phyloP scores from a whole-genome alignment of 768 basidiomycete genomes.

The Russula olivacea region DNA sequence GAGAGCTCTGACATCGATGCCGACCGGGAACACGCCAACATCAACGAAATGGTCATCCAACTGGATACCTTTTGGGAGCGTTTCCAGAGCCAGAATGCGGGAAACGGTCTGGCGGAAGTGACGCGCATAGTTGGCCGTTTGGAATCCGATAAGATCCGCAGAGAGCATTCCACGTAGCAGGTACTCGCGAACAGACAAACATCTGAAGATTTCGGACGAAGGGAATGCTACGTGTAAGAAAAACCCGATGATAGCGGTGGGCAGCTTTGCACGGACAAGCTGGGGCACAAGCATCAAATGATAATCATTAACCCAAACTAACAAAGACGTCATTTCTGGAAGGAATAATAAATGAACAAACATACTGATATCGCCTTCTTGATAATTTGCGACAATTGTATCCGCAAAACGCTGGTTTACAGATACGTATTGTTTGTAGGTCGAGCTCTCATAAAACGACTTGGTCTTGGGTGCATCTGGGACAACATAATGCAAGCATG shows the following conservation, averaged over 20 bases:
- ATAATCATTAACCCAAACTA: constrained; percentile 90
- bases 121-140: constrained; percentile 75
- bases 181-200: constrained; percentile 70
- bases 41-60: constrained; percentile 68
- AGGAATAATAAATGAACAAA: neutral
- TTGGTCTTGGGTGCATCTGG: constrained; percentile 86
- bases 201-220: constrained; percentile 91
- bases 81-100: constrained; percentile 73
- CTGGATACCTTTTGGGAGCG: constrained; percentile 78
- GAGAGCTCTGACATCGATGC: constrained; percentile 70
- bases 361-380: constrained; percentile 79
- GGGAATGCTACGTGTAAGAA: constrained; percentile 98
- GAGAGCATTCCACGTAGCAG: constrained; percentile 86
- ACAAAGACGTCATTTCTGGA: constrained; percentile 5
- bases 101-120: constrained; percentile 84
- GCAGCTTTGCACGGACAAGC: constrained; percentile 66
- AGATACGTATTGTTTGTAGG: constrained; percentile 79
- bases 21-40: constrained; percentile 86
- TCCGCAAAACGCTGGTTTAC: constrained; percentile 91
- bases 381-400: constrained; percentile 70
- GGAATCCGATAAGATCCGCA: constrained; percentile 91
- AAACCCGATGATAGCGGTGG: constrained; percentile 74
- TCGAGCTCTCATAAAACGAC: constrained; percentile 66
- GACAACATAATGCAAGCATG: constrained; percentile 78
- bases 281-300: constrained; percentile 90